Percentiles rank a stretch among this genome's conserved stretches.
These are phyloP conservation scores for Datisca glomerata DNA, from an alignment of 306 rosid genomes.

Conservation along the genomic window DNA sequence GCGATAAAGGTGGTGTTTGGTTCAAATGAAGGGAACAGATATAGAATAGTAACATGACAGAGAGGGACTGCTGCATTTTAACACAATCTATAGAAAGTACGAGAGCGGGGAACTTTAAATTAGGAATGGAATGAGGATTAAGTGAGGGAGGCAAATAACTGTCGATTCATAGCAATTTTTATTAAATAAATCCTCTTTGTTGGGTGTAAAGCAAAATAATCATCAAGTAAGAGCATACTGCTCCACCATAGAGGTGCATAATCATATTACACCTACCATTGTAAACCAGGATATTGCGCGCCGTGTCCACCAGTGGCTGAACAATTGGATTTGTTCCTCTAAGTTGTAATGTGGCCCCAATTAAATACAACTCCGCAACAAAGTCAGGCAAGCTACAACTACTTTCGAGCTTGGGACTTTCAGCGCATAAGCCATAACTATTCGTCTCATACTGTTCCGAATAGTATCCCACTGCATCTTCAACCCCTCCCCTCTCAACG, in stretches of 20 bases:
- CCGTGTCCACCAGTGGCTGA: slow-evolving; percentile 64
- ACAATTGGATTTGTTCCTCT: slow-evolving; percentile 48
- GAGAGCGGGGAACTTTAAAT: too few species aligned
- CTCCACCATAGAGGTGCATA: background rate
- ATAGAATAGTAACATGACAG: too few species aligned
- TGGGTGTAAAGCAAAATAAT: too few species aligned
- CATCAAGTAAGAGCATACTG: background rate
- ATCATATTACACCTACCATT: slow-evolving; percentile 33
- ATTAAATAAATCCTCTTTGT: too few species aligned
- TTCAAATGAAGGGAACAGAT: too few species aligned
- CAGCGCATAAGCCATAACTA: slow-evolving; percentile 6
- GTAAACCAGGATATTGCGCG: slow-evolving; percentile 53
- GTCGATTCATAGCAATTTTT: too few species aligned
- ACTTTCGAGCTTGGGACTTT: slow-evolving; percentile 2
- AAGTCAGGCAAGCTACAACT: slow-evolving; percentile 2
- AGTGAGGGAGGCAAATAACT: too few species aligned
- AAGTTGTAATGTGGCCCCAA: slow-evolving; percentile 80
- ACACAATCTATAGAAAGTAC: too few species aligned
- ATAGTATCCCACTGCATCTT: slow-evolving; percentile 1
- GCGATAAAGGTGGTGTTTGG: background rate
- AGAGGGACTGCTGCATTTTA: too few species aligned
- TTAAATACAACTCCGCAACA: slow-evolving; percentile 37
- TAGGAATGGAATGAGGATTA: too few species aligned
- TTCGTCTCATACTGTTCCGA: slow-evolving; percentile 3
- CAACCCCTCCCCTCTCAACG: slow-evolving; percentile 20